Evolutionary conservation across 345 rosid genomes (phyloP).

Genomic region (Lepidium sativum): DNA sequence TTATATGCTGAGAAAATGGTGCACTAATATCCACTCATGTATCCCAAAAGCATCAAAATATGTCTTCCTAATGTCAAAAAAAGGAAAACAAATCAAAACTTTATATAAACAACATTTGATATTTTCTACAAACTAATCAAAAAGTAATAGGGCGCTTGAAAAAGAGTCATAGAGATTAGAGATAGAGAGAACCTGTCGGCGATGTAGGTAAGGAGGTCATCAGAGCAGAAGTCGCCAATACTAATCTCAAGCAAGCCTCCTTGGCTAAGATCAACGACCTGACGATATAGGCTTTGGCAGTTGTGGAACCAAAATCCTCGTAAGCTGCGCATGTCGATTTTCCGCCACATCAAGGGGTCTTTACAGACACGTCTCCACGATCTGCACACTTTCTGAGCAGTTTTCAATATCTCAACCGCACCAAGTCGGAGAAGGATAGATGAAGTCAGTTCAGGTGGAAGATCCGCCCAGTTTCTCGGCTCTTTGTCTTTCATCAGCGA

Average conservation of each 20-base stretch:
- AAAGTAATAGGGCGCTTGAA: background rate
- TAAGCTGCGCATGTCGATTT: slow-evolving; percentile 28
- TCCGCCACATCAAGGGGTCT: slow-evolving; percentile 46
- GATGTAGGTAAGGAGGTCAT: too few relatives aligned
- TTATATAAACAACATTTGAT: too few relatives aligned
- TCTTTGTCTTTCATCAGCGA: background rate
- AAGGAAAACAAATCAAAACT: too few relatives aligned
- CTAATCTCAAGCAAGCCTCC: slow-evolving; percentile 38
- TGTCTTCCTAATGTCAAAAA: too few relatives aligned
- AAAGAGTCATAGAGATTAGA: background rate
- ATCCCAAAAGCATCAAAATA: too few relatives aligned
- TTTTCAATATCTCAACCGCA: slow-evolving; percentile 29
- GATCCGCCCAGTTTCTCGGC: slow-evolving; percentile 41
- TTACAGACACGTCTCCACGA: slow-evolving; percentile 41
- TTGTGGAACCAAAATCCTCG: too few relatives aligned
- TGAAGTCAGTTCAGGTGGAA: slow-evolving; percentile 39
- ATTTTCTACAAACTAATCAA: background rate
- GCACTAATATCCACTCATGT: too few relatives aligned
- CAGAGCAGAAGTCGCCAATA: too few relatives aligned
- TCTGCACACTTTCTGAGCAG: slow-evolving; percentile 45
- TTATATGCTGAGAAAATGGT: too few relatives aligned
- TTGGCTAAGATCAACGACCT: slow-evolving; percentile 47
- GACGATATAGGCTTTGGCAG: too few relatives aligned
- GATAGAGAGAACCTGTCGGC: too few relatives aligned
- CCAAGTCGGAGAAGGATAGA: slow-evolving; percentile 38